A percentile compares a stretch with the other conserved stretches of the same genome.
These are phyloP conservation scores for Neurospora sp. DNA, from an alignment of 495 filamentous ascomycete species.

Conservation along the genomic window DNA sequence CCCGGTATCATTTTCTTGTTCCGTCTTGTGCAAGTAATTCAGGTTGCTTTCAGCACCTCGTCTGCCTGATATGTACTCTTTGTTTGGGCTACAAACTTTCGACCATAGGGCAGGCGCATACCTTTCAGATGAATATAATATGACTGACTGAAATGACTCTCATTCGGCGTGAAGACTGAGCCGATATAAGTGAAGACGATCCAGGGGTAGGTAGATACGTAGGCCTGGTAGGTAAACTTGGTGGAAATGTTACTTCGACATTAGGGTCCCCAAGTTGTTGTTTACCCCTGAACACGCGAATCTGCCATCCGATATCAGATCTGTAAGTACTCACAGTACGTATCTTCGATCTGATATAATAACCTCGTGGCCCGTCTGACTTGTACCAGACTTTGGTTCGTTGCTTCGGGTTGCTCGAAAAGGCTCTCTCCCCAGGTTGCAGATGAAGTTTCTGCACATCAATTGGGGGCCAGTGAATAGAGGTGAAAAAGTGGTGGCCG, in stretches of 20 bases:
- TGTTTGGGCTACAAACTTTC: not conserved
- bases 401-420: not conserved
- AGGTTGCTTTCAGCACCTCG: not conserved
- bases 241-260: not conserved
- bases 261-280: not conserved
- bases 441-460: not conserved
- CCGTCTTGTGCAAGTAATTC: not conserved
- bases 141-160: not conserved
- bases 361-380: not conserved
- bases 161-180: not conserved
- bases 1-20: not conserved
- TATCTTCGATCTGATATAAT: not conserved
- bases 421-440: not conserved
- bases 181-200: not conserved
- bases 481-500: not conserved
- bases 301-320: constrained; percentile 1
- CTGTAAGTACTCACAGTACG: not conserved
- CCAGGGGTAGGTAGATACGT: not conserved
- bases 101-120: too few relatives aligned
- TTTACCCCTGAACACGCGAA: not conserved
- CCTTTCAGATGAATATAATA: too few relatives aligned
- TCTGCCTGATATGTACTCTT: not conserved
- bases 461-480: not conserved
- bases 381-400: not conserved
- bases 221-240: not conserved